phyloP scores from a whole-genome alignment of 805 yeast genomes.

The Ogataea nonfermentans region DNA sequence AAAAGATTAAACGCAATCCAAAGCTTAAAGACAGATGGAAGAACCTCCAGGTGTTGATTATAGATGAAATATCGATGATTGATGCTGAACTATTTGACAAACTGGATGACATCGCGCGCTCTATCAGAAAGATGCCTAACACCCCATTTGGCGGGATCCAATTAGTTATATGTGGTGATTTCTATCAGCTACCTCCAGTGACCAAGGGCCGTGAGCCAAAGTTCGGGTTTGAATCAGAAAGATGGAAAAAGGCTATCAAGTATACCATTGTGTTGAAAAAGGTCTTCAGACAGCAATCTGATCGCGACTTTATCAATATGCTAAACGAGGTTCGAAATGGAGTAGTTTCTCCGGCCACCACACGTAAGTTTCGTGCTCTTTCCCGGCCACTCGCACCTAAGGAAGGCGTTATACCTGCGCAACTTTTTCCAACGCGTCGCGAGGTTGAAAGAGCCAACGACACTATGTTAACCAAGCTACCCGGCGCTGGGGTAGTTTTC shows the following conservation, averaged over 20 bases:
- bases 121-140: slow-evolving; percentile 38
- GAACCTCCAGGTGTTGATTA: slow-evolving; percentile 53
- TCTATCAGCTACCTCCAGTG: slow-evolving; percentile 80
- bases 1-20: slow-evolving; percentile 52
- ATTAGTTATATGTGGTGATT: slow-evolving; percentile 74
- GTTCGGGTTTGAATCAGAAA: slow-evolving; percentile 64
- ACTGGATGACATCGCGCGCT: slow-evolving; percentile 57
- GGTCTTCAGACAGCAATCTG: slow-evolving; percentile 78
- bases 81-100: slow-evolving; percentile 67
- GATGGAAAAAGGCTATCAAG: slow-evolving; percentile 61
- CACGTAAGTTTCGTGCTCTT: slow-evolving; percentile 48
- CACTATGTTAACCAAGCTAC: slow-evolving; percentile 44
- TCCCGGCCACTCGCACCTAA: slow-evolving; percentile 48
- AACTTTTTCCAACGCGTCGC: slow-evolving; percentile 65
- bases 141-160: slow-evolving; percentile 82
- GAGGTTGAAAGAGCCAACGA: slow-evolving; percentile 72
- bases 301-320: slow-evolving; percentile 66
- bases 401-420: slow-evolving; percentile 70
- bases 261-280: slow-evolving; percentile 57
- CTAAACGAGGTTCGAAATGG: slow-evolving; percentile 74
- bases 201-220: slow-evolving; percentile 34
- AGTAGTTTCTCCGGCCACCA: slow-evolving; percentile 45
- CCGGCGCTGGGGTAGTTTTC: slow-evolving; percentile 44
- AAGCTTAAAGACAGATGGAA: slow-evolving; percentile 56
- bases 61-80: slow-evolving; percentile 82